These are phyloP conservation scores for Iris macrosiphon DNA, from an alignment of 106 monocot species.

Conservation along the genomic window DNA sequence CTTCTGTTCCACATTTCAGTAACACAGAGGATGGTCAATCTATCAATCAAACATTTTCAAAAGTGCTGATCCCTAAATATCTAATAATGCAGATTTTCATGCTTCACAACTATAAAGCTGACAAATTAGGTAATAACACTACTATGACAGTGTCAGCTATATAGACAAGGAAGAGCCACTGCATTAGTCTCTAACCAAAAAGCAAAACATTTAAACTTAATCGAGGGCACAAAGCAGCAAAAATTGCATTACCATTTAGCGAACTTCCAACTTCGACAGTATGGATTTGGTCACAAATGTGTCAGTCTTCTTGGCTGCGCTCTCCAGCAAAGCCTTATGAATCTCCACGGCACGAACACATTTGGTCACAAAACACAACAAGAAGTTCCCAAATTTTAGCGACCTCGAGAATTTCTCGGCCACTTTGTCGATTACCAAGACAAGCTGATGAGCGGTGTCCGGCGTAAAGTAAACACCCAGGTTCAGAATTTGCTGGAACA, in stretches of 20 bases:
- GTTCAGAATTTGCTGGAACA: slow-evolving; percentile 70
- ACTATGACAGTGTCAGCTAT: no score
- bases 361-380: slow-evolving; percentile 62
- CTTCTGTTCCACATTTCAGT: no score
- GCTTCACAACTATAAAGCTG: no score
- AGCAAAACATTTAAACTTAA: not conserved
- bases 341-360: slow-evolving; percentile 19
- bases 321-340: slow-evolving; percentile 37
- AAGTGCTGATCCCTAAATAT: no score
- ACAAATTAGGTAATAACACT: no score
- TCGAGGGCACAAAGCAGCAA: not conserved
- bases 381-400: slow-evolving; percentile 79
- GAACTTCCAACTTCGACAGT: slow-evolving; percentile 39
- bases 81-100: no score
- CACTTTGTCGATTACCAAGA: slow-evolving; percentile 27
- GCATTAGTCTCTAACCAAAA: not conserved
- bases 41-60: no score
- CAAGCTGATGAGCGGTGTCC: slow-evolving; percentile 42
- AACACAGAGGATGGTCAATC: no score
- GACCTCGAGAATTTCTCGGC: slow-evolving; percentile 38
- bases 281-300: slow-evolving; percentile 81
- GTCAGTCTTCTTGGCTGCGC: slow-evolving; percentile 53
- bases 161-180: no score
- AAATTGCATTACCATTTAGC: slow-evolving; percentile 13
- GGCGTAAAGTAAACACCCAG: slow-evolving; percentile 53